phyloP scores from a whole-genome alignment of 306 rosid species.

The Amphicarpaea edgeworthii region DNA sequence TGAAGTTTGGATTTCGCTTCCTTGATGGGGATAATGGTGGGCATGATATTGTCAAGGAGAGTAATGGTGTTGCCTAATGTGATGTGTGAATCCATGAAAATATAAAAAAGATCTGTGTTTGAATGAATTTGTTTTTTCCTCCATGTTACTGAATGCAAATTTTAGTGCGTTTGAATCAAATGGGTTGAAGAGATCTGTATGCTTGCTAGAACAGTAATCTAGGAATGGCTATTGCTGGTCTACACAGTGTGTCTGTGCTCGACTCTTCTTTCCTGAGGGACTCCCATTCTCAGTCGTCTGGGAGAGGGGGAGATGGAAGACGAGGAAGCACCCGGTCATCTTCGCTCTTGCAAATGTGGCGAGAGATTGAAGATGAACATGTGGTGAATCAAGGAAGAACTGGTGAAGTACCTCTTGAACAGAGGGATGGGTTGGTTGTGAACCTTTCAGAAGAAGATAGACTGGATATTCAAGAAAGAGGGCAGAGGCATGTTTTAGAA shows the following conservation, averaged over 20 bases:
- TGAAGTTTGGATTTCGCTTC: slow-evolving; percentile 9
- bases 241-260: slow-evolving; percentile 79
- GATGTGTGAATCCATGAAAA: slow-evolving; percentile 42
- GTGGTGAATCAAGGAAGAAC: slow-evolving; percentile 70
- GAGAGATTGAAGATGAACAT: slow-evolving; percentile 88
- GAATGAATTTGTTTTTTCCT: slow-evolving; percentile 44
- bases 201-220: slow-evolving; percentile 39
- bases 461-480: slow-evolving; percentile 53
- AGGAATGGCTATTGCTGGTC: slow-evolving; percentile 92
- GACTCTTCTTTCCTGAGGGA: slow-evolving; percentile 82
- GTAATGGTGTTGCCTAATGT: slow-evolving; percentile 23
- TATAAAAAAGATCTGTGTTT: slow-evolving; percentile 52
- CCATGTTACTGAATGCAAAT: slow-evolving; percentile 47
- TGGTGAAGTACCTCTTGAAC: slow-evolving; percentile 59
- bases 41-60: slow-evolving; percentile 20
- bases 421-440: slow-evolving; percentile 50
- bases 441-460: slow-evolving; percentile 52
- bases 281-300: slow-evolving; percentile 73
- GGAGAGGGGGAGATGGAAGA: slow-evolving; percentile 64
- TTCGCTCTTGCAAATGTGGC: slow-evolving; percentile 80
- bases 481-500: slow-evolving; percentile 52
- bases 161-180: slow-evolving; percentile 57
- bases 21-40: slow-evolving; percentile 45
- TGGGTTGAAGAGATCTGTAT: slow-evolving; percentile 56
- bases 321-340: slow-evolving; percentile 74